phyloP scores from a whole-genome alignment of 2,329 filamentous ascomycete genomes.

The Ophiosphaerella korrae region DNA sequence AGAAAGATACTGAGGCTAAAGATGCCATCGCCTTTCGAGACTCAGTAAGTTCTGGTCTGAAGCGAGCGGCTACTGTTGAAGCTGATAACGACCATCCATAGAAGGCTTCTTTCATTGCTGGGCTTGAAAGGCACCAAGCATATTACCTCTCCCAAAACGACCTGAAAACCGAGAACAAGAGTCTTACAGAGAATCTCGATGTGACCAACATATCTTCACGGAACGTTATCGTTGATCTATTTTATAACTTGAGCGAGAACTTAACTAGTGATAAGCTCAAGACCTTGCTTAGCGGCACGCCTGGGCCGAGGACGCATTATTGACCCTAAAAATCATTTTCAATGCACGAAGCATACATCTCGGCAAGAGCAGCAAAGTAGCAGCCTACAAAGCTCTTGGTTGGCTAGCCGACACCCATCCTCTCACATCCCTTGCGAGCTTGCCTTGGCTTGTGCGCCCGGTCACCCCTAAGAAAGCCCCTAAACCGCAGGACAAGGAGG shows the following conservation, averaged over 20 bases:
- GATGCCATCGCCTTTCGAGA: background rate
- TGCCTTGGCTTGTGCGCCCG: constrained; percentile 62
- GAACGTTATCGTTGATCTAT: constrained; percentile 59
- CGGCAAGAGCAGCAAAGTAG: constrained; percentile 57
- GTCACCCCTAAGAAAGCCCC: constrained; percentile 61
- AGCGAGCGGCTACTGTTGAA: constrained; percentile 15
- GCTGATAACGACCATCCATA: constrained; percentile 12
- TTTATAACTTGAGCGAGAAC: constrained; percentile 56
- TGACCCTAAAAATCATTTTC: constrained; percentile 65
- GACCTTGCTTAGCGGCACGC: constrained; percentile 53
- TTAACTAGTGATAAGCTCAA: constrained; percentile 47
- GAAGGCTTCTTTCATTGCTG: constrained; percentile 28
- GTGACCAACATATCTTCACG: constrained; percentile 56
- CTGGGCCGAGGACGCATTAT: constrained; percentile 56
- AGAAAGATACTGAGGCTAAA: constrained; percentile 6
- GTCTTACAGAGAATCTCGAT: constrained; percentile 60
- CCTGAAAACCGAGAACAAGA: constrained; percentile 48
- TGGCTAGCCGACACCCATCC: constrained; percentile 64
- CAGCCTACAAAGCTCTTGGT: constrained; percentile 60
- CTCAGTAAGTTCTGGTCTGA: background rate
- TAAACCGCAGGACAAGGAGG: constrained; percentile 18
- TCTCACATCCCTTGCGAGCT: constrained; percentile 58
- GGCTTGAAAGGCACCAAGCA: constrained; percentile 21
- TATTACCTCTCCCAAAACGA: constrained; percentile 15
- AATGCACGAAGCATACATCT: constrained; percentile 66